Evolutionary conservation across 108 stramenopile genomes (phyloP).

Genomic region (Seminavis robusta): DNA sequence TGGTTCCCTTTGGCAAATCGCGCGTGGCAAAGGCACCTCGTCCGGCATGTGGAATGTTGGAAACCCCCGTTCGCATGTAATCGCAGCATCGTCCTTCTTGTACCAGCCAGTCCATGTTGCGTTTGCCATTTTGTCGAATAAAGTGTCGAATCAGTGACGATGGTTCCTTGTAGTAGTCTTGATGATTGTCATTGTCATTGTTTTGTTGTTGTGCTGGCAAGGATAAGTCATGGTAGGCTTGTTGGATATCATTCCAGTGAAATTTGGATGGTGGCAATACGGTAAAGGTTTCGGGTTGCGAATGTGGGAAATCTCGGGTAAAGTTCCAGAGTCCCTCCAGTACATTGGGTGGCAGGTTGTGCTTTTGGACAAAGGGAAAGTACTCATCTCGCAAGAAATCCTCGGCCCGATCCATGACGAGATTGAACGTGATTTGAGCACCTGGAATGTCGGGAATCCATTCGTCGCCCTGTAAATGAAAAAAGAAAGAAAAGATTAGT

Average conservation of each 20-base stretch:
- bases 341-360: slow-evolving; percentile 14
- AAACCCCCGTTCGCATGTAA: slow-evolving; percentile 56
- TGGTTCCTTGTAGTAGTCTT: not conserved
- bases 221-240: too few relatives aligned
- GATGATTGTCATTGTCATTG: not conserved
- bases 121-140: slow-evolving; percentile 6
- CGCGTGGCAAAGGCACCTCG: slow-evolving; percentile 82
- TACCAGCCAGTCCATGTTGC: slow-evolving; percentile 56
- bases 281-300: slow-evolving; percentile 11
- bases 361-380: slow-evolving; percentile 11
- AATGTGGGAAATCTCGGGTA: slow-evolving; percentile 28
- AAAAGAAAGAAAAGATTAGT: too few relatives aligned
- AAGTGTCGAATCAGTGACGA: slow-evolving; percentile 6
- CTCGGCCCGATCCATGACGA: slow-evolving; percentile 37
- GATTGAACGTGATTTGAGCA: slow-evolving; percentile 31
- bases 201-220: not conserved
- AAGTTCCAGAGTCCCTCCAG: slow-evolving; percentile 35
- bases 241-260: slow-evolving; percentile 5
- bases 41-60: slow-evolving; percentile 76
- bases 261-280: slow-evolving; percentile 15
- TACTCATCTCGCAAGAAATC: slow-evolving; percentile 21
- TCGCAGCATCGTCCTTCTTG: slow-evolving; percentile 75
- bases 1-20: slow-evolving; percentile 60
- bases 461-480: slow-evolving; percentile 52
- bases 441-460: slow-evolving; percentile 57